These are phyloP conservation scores for Brassica napus DNA, from an alignment of 345 rosid genomes.

Conservation along the genomic window DNA sequence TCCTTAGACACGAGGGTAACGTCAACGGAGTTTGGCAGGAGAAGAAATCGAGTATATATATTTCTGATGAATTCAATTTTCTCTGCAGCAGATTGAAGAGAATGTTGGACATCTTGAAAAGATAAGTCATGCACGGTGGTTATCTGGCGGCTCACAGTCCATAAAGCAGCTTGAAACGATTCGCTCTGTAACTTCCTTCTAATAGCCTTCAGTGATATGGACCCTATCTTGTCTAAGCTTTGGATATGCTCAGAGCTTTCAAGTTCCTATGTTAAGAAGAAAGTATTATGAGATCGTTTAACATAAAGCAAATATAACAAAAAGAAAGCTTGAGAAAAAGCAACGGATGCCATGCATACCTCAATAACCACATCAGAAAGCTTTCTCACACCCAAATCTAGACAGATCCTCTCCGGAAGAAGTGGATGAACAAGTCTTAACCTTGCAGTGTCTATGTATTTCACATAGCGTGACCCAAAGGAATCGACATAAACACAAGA, in stretches of 20 bases:
- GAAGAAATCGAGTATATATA: slow-evolving; percentile 71
- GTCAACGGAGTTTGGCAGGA: slow-evolving; percentile 62
- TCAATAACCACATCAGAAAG: slow-evolving; percentile 85
- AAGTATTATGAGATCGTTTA: neutral
- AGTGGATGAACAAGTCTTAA: slow-evolving; percentile 82
- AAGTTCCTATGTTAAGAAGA: slow-evolving; percentile 61
- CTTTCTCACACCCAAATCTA: slow-evolving; percentile 68
- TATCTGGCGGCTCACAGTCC: slow-evolving; percentile 49
- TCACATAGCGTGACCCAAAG: slow-evolving; percentile 70
- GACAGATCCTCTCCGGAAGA: slow-evolving; percentile 73
- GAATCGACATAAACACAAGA: slow-evolving; percentile 80
- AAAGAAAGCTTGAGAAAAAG: slow-evolving; percentile 7
- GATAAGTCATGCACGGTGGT: slow-evolving; percentile 37
- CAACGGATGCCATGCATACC: slow-evolving; percentile 45
- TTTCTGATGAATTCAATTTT: slow-evolving; percentile 73
- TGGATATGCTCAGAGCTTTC: slow-evolving; percentile 53
- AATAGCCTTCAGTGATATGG: slow-evolving; percentile 52
- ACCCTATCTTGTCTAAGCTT: slow-evolving; percentile 58
- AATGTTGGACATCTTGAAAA: slow-evolving; percentile 49
- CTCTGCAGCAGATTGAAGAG: slow-evolving; percentile 58
- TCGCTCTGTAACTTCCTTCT: slow-evolving; percentile 61
- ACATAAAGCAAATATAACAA: slow-evolving; percentile 2
- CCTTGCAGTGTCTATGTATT: slow-evolving; percentile 68
- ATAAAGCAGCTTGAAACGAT: slow-evolving; percentile 69
- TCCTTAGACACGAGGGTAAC: slow-evolving; percentile 59